phyloP scores from a whole-genome alignment of 768 basidiomycete genomes.

The Panus rudis region DNA sequence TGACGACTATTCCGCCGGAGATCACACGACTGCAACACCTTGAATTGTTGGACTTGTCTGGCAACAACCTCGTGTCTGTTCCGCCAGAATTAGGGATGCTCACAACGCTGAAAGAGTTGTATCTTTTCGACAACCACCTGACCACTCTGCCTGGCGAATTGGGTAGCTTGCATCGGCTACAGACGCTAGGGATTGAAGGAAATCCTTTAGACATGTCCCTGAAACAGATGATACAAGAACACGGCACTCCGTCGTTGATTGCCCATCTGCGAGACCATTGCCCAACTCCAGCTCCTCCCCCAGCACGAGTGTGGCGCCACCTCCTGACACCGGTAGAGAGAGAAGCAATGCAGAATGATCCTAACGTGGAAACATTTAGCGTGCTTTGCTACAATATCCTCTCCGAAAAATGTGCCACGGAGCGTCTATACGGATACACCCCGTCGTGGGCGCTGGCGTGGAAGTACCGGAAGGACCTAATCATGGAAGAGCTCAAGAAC shows the following conservation, averaged over 20 bases:
- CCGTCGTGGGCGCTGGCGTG: constrained; percentile 95
- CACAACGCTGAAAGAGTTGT: constrained; percentile 82
- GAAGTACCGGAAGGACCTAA: constrained; percentile 87
- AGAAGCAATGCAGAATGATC: constrained; percentile 53
- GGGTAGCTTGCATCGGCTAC: constrained; percentile 86
- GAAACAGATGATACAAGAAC: constrained; percentile 82
- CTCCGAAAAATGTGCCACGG: constrained; percentile 85
- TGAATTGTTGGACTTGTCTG: constrained; percentile 85
- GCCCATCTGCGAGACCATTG: constrained; percentile 91
- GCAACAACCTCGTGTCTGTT: constrained; percentile 71
- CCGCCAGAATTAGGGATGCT: constrained; percentile 90
- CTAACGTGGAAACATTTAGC: constrained; percentile 68
- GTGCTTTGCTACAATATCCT: constrained; percentile 92
- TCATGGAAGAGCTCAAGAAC: constrained; percentile 76
- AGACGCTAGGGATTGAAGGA: constrained; percentile 93
- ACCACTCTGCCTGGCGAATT: constrained; percentile 78
- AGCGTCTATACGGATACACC: constrained; percentile 89
- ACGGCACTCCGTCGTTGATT: constrained; percentile 87
- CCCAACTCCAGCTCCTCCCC: constrained; percentile 74
- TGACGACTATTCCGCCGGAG: constrained; percentile 71
- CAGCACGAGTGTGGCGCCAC: constrained; percentile 70
- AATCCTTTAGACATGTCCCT: constrained; percentile 81
- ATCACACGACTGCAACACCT: constrained; percentile 82
- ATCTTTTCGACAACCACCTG: constrained; percentile 94
- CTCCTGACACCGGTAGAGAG: constrained; percentile 53